Base-by-base conservation (phyloP, 2,329 filamentous ascomycete genomes). In the Colletotrichum tofieldiae region DNA sequence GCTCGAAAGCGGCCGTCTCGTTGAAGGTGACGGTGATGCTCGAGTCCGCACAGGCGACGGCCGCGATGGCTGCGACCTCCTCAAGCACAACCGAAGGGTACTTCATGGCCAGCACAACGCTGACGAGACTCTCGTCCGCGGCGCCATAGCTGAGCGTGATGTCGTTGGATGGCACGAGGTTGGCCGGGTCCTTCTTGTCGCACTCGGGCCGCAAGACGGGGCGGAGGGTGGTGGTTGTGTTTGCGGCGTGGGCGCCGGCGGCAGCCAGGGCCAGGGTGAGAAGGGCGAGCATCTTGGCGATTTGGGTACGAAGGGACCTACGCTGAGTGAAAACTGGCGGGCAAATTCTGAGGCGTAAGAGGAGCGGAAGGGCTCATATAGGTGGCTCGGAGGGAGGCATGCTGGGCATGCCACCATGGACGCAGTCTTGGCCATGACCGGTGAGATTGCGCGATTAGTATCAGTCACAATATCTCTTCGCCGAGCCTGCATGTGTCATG, bases 21-120 rank as follows among this genome's bases (percentile, higher is more conserved):
- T 64, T 73, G 66, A 77, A 76, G 32, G 76, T 73, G 51, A 77
- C 58, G 39, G 76, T 67, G 55, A 77, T 89, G 29, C 88, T 86
- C 18, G 85, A 80, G 29, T 86, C 87, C 78, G 90, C 90, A 75
- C 88, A 91, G 58, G 84, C 77, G 66, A 91, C 81, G 1, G 88
- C 90, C 14, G 85, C 83, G 11, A 89, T 73, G 5, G 84, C 89
- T 32, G 89, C 89, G 45, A 77, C 59, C 52, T 77, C 76, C 70
- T 77, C 76, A 37, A 76, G 76, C 16, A 73, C 58, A n/a, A 77
- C 75, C 8, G 75, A 71, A 3, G 75, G 70, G 47, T 75, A 75
- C 60, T 74, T 75, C 86, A 85, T 64, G 84, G 86, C 59, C 85
- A 87, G 65, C 71, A 90, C 90, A 35, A 89, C 88, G 73, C 87